Conservation (phyloP, 345 rosid genomes). For the Balakata baccata region DNA sequence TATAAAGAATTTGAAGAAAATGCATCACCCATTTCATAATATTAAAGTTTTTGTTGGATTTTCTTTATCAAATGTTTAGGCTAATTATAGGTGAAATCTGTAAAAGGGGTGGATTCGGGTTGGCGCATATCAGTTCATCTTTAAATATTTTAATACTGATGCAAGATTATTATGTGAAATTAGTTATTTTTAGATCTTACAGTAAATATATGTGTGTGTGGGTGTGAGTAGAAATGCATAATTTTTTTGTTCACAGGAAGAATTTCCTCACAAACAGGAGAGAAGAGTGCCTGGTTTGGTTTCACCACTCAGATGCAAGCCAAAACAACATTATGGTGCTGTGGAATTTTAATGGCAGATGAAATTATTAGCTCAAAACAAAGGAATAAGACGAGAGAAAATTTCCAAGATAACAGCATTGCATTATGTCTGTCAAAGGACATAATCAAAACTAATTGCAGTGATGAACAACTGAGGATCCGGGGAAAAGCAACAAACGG, state of each 20-base stretch:
- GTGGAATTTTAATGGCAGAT: constrained; percentile 20
- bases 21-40: too few species aligned
- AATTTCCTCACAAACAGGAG: constrained; percentile 13
- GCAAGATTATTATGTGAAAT: too few species aligned
- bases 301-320: background rate
- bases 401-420: constrained; percentile 3
- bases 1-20: too few species aligned
- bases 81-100: too few species aligned
- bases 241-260: background rate
- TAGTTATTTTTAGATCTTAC: too few species aligned
- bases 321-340: background rate
- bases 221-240: too few species aligned
- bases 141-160: too few species aligned
- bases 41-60: too few species aligned
- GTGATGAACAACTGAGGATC: constrained; percentile 17
- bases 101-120: too few species aligned
- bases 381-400: constrained; percentile 23
- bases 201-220: too few species aligned
- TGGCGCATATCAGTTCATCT: too few species aligned
- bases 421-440: constrained; percentile 22
- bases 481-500: constrained; percentile 19
- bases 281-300: constrained; percentile 4
- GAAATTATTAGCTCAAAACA: constrained; percentile 26
- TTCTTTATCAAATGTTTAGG: too few species aligned
- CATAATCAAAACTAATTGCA: background rate